Evolutionary conservation across 208 protist species (phyloP).

Genomic region (Trypanosoma boissoni): DNA sequence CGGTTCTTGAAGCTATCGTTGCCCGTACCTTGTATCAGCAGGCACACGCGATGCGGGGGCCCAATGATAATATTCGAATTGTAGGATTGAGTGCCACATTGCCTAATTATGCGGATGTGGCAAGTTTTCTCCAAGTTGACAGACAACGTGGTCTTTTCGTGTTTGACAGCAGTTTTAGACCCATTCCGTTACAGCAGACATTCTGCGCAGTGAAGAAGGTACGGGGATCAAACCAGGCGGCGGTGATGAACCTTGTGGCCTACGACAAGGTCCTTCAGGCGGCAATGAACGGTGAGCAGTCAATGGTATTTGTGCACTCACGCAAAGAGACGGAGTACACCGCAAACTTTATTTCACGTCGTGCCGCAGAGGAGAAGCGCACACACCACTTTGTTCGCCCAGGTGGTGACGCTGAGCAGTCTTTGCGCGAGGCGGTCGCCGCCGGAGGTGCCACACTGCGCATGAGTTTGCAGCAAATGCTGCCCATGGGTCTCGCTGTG

Average conservation of each 20-base stretch:
- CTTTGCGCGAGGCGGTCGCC: constrained; percentile 70
- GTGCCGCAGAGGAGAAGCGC: constrained; percentile 85
- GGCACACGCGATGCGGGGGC: neutral
- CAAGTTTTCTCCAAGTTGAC: constrained; percentile 97
- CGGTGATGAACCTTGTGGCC: constrained; percentile 97
- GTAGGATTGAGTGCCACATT: constrained; percentile 99
- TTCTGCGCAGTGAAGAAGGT: constrained; percentile 97
- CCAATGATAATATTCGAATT: constrained; percentile 90
- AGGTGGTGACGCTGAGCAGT: constrained; percentile 72
- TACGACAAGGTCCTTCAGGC: constrained; percentile 97
- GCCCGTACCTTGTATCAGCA: constrained; percentile 92
- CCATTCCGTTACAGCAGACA: constrained; percentile 97
- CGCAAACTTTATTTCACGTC: constrained; percentile 88
- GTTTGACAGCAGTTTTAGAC: constrained; percentile 95
- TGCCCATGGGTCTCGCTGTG: constrained; percentile 97
- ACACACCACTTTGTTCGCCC: constrained; percentile 89
- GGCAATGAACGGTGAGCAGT: constrained; percentile 91
- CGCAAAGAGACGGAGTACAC: constrained; percentile 98
- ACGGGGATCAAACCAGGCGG: constrained; percentile 91
- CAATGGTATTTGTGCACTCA: constrained; percentile 99
- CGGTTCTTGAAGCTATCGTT: constrained; percentile 99
- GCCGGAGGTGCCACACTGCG: constrained; percentile 36
- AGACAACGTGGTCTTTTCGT: constrained; percentile 92
- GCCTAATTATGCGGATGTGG: constrained; percentile 99
- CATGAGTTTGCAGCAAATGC: constrained; percentile 56